These are phyloP conservation scores for Pharus latifolius DNA, from an alignment of 176 grass and related monocot species.

Conservation along the genomic window DNA sequence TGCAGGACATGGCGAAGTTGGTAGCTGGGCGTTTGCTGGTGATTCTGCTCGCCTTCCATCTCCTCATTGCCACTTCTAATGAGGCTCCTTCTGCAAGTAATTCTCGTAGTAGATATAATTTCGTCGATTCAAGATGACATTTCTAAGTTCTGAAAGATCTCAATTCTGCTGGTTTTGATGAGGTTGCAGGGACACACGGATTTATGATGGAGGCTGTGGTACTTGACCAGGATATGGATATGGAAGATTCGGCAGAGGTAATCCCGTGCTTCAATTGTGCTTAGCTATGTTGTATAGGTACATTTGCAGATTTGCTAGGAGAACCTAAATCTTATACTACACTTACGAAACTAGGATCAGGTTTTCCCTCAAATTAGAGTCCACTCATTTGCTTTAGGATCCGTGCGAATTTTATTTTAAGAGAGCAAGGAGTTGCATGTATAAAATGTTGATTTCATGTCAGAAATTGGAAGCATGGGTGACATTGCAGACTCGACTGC, in stretches of 20 bases:
- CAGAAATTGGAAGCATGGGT: too few species aligned
- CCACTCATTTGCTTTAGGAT: too few species aligned
- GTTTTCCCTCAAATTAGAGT: too few species aligned
- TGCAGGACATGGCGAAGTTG: slow-evolving; percentile 11
- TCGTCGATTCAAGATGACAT: too few species aligned
- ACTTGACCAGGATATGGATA: background rate
- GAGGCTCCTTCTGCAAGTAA: slow-evolving; percentile 26
- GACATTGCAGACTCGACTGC: background rate
- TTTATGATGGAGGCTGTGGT: background rate
- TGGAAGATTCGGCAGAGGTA: slow-evolving; percentile 10
- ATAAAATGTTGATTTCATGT: too few species aligned
- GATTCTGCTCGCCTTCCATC: slow-evolving; percentile 13
- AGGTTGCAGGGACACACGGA: slow-evolving; percentile 12
- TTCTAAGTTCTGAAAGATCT: background rate
- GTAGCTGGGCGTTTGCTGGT: background rate
- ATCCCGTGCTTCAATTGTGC: too few species aligned
- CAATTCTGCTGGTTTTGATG: background rate
- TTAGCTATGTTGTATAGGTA: too few species aligned
- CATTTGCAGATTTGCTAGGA: too few species aligned
- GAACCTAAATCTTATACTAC: too few species aligned
- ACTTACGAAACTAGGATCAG: too few species aligned
- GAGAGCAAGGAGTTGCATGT: too few species aligned
- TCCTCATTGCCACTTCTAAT: slow-evolving; percentile 12
- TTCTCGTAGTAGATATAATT: background rate
- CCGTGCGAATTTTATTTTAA: too few species aligned